phyloP scores from a whole-genome alignment of 345 rosid genomes.

The Viola odorata region DNA sequence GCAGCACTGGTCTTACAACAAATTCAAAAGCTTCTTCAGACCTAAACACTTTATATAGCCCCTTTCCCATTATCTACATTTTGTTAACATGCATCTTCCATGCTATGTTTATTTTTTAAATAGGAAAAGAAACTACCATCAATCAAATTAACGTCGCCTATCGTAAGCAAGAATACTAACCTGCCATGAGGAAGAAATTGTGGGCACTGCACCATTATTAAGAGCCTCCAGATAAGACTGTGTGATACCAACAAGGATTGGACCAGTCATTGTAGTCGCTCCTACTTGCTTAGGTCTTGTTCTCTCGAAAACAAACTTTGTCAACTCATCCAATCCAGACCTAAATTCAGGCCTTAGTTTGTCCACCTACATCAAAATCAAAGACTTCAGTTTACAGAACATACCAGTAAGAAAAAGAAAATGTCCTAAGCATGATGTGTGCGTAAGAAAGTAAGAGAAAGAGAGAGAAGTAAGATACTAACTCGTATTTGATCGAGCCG shows the following conservation, averaged over 20 bases:
- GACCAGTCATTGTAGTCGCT: slow-evolving; percentile 86
- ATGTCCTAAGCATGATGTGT: background rate
- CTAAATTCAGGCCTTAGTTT: slow-evolving; percentile 79
- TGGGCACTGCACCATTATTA: slow-evolving; percentile 96
- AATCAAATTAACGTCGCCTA: background rate
- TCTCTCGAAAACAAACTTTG: slow-evolving; percentile 94
- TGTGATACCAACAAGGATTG: slow-evolving; percentile 81
- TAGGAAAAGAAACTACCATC: background rate
- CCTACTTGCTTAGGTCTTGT: slow-evolving; percentile 96
- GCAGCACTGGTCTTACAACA: too few relatives aligned
- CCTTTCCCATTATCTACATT: too few relatives aligned
- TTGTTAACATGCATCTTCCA: too few relatives aligned
- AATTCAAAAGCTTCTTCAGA: background rate
- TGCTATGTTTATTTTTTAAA: background rate
- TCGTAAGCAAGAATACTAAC: slow-evolving; percentile 24
- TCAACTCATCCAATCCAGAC: slow-evolving; percentile 82
- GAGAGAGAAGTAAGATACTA: slow-evolving; percentile 26
- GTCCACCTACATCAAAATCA: slow-evolving; percentile 48
- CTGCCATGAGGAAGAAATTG: slow-evolving; percentile 99
- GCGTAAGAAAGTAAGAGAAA: background rate
- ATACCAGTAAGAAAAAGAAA: background rate
- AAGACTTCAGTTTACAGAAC: background rate
- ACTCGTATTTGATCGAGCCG: slow-evolving; percentile 82
- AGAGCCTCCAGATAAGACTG: slow-evolving; percentile 90
- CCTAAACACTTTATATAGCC: too few relatives aligned